Conservation (phyloP, 305 asterid species). For the Rubia balearica region DNA sequence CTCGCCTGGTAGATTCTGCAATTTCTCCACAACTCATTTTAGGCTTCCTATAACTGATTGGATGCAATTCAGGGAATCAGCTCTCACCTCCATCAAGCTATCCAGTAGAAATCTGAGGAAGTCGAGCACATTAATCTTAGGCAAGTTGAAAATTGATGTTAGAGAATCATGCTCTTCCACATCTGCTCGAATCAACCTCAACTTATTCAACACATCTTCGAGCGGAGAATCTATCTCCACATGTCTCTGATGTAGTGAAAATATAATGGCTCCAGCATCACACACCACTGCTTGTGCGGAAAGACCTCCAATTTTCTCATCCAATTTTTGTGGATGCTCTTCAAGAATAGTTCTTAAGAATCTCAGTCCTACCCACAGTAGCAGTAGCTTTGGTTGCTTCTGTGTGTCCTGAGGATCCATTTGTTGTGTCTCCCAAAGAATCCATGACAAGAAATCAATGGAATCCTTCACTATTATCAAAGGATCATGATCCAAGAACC, state of each 20-base stretch:
- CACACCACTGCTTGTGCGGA: neutral
- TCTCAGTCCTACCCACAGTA: neutral
- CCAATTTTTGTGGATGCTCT: neutral
- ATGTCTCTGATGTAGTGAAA: neutral
- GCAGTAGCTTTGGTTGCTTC: neutral
- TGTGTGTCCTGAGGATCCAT: neutral
- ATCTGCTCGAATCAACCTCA: neutral
- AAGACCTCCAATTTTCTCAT: neutral
- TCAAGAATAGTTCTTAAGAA: constrained; percentile 1
- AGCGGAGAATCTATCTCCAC: neutral
- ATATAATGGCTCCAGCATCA: constrained; percentile 1
- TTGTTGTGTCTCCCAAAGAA: neutral
- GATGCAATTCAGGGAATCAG: neutral
- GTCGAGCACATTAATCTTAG: neutral
- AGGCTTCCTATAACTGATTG: neutral
- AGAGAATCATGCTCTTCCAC: neutral
- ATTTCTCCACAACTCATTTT: neutral
- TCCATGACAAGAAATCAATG: neutral
- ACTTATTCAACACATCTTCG: neutral
- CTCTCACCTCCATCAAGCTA: neutral
- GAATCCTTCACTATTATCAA: neutral
- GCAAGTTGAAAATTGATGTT: neutral
- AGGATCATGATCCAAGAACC: neutral
- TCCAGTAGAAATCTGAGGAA: neutral
- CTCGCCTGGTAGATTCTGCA: neutral